phyloP scores from a whole-genome alignment of 306 rosid species.

The Malus fusca region DNA sequence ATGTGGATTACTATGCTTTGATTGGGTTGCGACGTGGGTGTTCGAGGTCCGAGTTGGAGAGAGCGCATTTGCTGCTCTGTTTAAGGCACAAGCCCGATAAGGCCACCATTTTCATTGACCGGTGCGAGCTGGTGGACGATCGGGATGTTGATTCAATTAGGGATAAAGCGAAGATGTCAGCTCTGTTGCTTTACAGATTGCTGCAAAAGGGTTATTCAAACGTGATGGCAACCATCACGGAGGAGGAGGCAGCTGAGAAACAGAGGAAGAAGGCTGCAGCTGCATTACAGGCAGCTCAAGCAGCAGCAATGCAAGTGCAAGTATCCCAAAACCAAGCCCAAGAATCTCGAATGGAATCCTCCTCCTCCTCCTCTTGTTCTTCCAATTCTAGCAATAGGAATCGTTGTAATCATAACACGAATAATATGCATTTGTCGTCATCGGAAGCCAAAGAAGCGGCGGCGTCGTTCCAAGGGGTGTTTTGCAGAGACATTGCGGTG shows the following conservation, averaged over 20 bases:
- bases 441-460: slow-evolving; percentile 24
- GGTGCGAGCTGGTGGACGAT: slow-evolving; percentile 73
- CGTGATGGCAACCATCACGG: slow-evolving; percentile 47
- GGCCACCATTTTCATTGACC: slow-evolving; percentile 53
- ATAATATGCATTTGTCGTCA: background rate
- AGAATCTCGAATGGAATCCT: slow-evolving; percentile 19
- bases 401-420: background rate
- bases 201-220: slow-evolving; percentile 79
- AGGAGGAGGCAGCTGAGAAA: slow-evolving; percentile 72
- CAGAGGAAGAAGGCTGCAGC: slow-evolving; percentile 55
- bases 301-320: slow-evolving; percentile 31
- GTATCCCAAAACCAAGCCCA: slow-evolving; percentile 21
- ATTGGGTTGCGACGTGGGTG: slow-evolving; percentile 84
- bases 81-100: slow-evolving; percentile 87
- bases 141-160: slow-evolving; percentile 61
- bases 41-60: slow-evolving; percentile 79
- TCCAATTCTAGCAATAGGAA: slow-evolving; percentile 10
- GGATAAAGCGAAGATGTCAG: slow-evolving; percentile 73
- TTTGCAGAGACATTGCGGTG: slow-evolving; percentile 75
- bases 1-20: slow-evolving; percentile 71
- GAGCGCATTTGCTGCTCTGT: slow-evolving; percentile 61
- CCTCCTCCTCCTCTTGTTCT: background rate
- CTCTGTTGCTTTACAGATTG: slow-evolving; percentile 68
- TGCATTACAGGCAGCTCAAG: slow-evolving; percentile 34
- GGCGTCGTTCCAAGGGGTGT: slow-evolving; percentile 62